A percentile compares a stretch with the other conserved stretches of the same genome.
phyloP scores from a whole-genome alignment of 495 filamentous ascomycete genomes.

The Aspergillus incahuasiensis region DNA sequence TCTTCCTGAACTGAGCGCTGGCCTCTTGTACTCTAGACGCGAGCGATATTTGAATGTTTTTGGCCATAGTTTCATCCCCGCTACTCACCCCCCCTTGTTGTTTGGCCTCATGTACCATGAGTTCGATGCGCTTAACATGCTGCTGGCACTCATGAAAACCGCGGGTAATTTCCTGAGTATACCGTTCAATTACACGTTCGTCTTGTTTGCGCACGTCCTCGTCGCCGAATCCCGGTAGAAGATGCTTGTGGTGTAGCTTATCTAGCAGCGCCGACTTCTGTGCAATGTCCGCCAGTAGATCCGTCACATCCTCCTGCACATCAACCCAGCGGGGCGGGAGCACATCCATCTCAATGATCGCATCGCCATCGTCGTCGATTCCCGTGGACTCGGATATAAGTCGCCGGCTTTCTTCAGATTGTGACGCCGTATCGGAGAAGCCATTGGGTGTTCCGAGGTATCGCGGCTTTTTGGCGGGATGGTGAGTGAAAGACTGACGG shows the following conservation, averaged over 20 bases:
- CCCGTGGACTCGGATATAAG: constrained; percentile 70
- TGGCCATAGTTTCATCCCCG: constrained; percentile 91
- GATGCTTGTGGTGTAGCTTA: constrained; percentile 92
- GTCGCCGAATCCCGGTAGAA: constrained; percentile 94
- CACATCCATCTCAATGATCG: constrained; percentile 97
- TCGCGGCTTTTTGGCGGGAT: constrained; percentile 78
- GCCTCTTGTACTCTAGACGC: constrained; percentile 85
- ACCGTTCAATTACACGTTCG: constrained; percentile 80
- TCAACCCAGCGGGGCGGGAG: constrained; percentile 95
- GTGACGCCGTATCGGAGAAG: constrained; percentile 58
- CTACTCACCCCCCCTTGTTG: constrained; percentile 61
- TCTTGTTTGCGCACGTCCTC: constrained; percentile 79
- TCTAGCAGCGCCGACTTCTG: constrained; percentile 79
- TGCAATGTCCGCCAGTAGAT: constrained; percentile 74
- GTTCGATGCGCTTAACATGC: constrained; percentile 79
- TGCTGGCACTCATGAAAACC: constrained; percentile 86
- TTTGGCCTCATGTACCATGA: constrained; percentile 73
- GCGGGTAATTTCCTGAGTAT: constrained; percentile 85
- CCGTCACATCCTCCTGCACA: constrained; percentile 87
- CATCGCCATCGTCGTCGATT: constrained; percentile 84
- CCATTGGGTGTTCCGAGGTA: constrained; percentile 67
- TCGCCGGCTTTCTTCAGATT: constrained; percentile 75
- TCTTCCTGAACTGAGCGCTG: constrained; percentile 90
- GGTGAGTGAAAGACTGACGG: constrained; percentile 94
- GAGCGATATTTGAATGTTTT: constrained; percentile 88